Evolutionary conservation across 2,329 filamentous ascomycete species (phyloP).

Genomic region (Nemania serpens): DNA sequence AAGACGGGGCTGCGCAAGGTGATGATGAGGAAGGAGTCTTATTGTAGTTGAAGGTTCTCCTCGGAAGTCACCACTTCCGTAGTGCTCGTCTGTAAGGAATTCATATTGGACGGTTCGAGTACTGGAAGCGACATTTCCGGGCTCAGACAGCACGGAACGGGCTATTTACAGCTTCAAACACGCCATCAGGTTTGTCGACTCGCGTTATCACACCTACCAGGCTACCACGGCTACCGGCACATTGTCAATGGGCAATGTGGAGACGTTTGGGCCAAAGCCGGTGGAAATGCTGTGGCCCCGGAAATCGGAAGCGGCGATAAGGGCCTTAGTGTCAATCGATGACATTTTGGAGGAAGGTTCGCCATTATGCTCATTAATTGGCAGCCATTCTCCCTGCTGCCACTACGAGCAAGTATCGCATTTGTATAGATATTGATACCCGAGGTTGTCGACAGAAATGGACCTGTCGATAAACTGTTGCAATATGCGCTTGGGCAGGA

Average conservation of each 20-base stretch:
- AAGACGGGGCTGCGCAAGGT: conserved; percentile 35
- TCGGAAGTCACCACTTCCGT: conserved; percentile 30
- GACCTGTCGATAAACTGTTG: background rate
- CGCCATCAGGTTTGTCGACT: conserved; percentile 7
- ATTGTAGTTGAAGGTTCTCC: conserved; percentile 36
- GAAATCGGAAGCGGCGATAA: conserved; percentile 23
- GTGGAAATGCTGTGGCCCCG: conserved; percentile 20
- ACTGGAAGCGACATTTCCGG: conserved; percentile 37
- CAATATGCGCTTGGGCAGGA: background rate
- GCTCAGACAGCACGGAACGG: conserved; percentile 30
- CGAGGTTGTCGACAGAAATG: background rate
- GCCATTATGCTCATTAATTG: background rate
- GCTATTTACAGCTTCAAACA: conserved; percentile 10
- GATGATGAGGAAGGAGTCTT: conserved; percentile 43
- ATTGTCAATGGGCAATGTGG: conserved; percentile 19
- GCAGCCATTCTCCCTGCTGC: background rate
- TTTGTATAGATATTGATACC: conserved; percentile 13
- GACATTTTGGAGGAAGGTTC: conserved; percentile 33
- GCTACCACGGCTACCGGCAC: conserved; percentile 20
- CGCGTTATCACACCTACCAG: conserved; percentile 21
- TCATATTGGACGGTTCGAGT: conserved; percentile 33
- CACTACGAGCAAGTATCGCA: background rate
- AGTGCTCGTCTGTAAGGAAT: conserved; percentile 30
- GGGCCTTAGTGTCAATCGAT: conserved; percentile 31
- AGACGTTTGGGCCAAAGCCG: conserved; percentile 31